These are phyloP conservation scores for Saccharum officinarum DNA, from an alignment of 176 grass and related monocot species.

Conservation along the genomic window DNA sequence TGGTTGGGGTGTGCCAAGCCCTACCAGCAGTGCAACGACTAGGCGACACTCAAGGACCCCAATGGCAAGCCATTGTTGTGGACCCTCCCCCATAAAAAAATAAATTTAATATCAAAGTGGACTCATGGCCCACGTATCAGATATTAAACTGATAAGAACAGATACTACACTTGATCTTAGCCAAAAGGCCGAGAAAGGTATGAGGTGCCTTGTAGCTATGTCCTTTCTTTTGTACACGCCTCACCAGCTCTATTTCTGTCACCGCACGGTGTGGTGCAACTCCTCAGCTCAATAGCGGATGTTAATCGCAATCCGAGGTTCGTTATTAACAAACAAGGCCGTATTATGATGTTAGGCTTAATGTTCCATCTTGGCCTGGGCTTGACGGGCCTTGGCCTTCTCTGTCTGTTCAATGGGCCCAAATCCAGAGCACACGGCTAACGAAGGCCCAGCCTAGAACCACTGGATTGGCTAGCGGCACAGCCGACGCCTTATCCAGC, in stretches of 20 bases:
- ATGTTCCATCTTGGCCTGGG: not conserved
- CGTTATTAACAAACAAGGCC: not conserved
- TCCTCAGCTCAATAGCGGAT: not conserved
- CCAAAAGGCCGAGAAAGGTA: conserved; percentile 75
- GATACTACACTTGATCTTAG: conserved; percentile 82
- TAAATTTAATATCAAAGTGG: conserved; percentile 52
- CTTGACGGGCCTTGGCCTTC: not conserved
- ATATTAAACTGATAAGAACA: conserved; percentile 86
- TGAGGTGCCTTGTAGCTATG: not conserved
- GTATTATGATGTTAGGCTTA: not conserved
- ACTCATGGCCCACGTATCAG: conserved; percentile 40
- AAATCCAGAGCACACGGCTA: not conserved
- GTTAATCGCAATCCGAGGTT: not conserved
- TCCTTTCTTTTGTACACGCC: not conserved
- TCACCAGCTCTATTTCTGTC: not conserved
- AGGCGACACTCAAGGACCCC: too few relatives aligned
- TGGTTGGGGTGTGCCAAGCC: not conserved
- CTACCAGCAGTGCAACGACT: too few relatives aligned
- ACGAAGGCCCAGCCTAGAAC: not conserved
- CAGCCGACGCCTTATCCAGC: conserved; percentile 29
- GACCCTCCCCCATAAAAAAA: conserved; percentile 30
- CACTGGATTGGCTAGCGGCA: conserved; percentile 19
- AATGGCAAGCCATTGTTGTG: too few relatives aligned
- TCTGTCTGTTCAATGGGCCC: not conserved
- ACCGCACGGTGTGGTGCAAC: not conserved